These are phyloP conservation scores for Selaginella tamariscina DNA, from an alignment of 75 land plant species.

Conservation along the genomic window DNA sequence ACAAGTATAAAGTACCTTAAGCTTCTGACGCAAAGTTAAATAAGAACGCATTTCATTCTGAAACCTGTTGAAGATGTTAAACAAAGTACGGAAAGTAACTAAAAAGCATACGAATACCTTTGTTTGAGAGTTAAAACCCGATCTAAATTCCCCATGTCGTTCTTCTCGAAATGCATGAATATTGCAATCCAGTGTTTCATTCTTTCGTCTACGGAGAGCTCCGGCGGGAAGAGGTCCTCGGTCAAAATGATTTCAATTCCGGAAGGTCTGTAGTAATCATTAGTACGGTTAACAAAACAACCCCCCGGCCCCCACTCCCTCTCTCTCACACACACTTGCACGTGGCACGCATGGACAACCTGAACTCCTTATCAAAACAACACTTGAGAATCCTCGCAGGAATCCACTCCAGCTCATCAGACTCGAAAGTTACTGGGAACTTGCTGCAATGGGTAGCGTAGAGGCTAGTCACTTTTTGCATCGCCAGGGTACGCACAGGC, in stretches of 20 bases:
- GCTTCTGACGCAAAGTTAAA: slow-evolving; percentile 35
- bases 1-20: slow-evolving; percentile 40
- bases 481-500: slow-evolving; percentile 43
- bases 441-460: slow-evolving; percentile 31
- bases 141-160: slow-evolving; percentile 59
- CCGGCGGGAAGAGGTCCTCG: slow-evolving; percentile 39
- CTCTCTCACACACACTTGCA: too few species aligned
- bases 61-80: slow-evolving; percentile 37
- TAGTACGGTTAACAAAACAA: neutral
- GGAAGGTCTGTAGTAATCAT: slow-evolving; percentile 39
- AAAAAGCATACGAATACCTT: slow-evolving; percentile 28
- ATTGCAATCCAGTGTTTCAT: slow-evolving; percentile 47
- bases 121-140: slow-evolving; percentile 58
- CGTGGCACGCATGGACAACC: slow-evolving; percentile 23
- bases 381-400: slow-evolving; percentile 61
- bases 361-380: slow-evolving; percentile 56
- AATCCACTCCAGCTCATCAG: slow-evolving; percentile 53
- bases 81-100: slow-evolving; percentile 10
- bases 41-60: slow-evolving; percentile 60
- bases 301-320: too few species aligned
- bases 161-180: slow-evolving; percentile 47
- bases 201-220: slow-evolving; percentile 35
- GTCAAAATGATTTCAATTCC: slow-evolving; percentile 47
- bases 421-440: slow-evolving; percentile 17
- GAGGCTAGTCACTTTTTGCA: slow-evolving; percentile 59